Percentiles rank a stretch among this genome's conserved stretches.
These are phyloP conservation scores for Zasmidium cellare DNA, from an alignment of 2,329 filamentous ascomycete species.

Conservation along the genomic window DNA sequence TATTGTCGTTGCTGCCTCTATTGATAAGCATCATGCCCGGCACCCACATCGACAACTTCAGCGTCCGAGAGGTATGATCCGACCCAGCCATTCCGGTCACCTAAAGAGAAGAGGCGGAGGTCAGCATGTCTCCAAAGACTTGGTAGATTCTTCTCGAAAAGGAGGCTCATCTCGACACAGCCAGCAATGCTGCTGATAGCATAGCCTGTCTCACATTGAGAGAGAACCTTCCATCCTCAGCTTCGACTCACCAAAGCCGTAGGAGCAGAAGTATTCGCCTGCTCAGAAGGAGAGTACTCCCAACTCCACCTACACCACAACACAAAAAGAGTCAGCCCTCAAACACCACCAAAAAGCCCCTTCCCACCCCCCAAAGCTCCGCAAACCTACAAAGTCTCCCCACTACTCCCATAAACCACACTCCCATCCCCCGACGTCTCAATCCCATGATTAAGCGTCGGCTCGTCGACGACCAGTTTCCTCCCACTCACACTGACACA, in stretches of 20 bases:
- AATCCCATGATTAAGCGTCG: conserved; percentile 54
- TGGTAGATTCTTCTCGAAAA: too few species aligned
- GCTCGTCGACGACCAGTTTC: conserved; percentile 29
- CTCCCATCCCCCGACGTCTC: conserved; percentile 48
- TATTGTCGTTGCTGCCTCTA: conserved; percentile 63
- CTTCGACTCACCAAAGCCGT: conserved; percentile 61
- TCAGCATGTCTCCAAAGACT: too few species aligned
- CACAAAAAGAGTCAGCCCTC: too few species aligned
- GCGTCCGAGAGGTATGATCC: conserved; percentile 66
- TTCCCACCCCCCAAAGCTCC: too few species aligned
- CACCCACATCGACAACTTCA: conserved; percentile 59
- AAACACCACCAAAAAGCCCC: too few species aligned
- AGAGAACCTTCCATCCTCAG: too few species aligned
- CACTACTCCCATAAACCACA: conserved; percentile 57
- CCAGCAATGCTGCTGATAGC: too few species aligned
- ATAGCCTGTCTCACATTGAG: too few species aligned
- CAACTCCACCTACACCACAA: too few species aligned
- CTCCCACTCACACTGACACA: conserved; percentile 26
- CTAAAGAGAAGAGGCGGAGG: too few species aligned
- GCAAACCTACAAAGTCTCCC: conserved; percentile 59
- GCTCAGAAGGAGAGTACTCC: conserved; percentile 54
- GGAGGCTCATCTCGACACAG: too few species aligned
- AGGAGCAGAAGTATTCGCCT: conserved; percentile 48
- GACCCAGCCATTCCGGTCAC: conserved; percentile 60
- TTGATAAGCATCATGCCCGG: conserved; percentile 63